Conservation (phyloP, 2,329 filamentous ascomycete species). For the Aspergillus brunneoviolaceus region DNA sequence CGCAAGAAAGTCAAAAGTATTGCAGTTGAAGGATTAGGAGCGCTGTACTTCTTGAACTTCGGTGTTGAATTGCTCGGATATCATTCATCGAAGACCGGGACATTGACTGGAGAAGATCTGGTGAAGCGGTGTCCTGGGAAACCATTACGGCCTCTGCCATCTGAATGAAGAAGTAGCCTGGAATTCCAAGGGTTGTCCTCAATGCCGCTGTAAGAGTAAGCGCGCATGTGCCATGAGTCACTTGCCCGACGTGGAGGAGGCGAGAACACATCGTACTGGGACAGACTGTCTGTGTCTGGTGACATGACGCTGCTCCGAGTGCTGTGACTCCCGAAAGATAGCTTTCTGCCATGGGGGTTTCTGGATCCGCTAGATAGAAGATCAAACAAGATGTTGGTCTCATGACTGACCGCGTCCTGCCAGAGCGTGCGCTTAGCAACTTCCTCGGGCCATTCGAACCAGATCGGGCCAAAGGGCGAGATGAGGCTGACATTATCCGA, state of each 20-base stretch:
- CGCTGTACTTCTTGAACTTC: no score
- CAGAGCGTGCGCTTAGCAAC: constrained; percentile 18
- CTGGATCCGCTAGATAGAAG: constrained; percentile 25
- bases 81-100: constrained; percentile 13
- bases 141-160: constrained; percentile 3
- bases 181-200: constrained; percentile 14
- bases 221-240: neutral
- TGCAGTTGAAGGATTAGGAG: neutral
- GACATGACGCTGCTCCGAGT: constrained; percentile 3
- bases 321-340: constrained; percentile 1
- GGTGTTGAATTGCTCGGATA: neutral
- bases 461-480: constrained; percentile 31
- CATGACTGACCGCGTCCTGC: constrained; percentile 24
- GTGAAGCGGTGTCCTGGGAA: constrained; percentile 22
- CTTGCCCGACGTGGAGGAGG: constrained; percentile 14
- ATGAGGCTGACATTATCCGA: constrained; percentile 13
- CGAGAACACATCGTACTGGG: constrained; percentile 8
- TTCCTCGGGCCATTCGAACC: constrained; percentile 28
- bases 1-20: neutral
- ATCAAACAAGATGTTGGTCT: constrained; percentile 22
- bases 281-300: constrained; percentile 4
- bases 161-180: constrained; percentile 14
- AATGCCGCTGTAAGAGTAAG: neutral
- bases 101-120: constrained; percentile 23
- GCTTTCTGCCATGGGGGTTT: constrained; percentile 6